A percentile compares a stretch with the other conserved stretches of the same genome.
These are phyloP conservation scores for Fraxinus sp. DNA, from an alignment of 305 asterid genomes.

Conservation along the genomic window DNA sequence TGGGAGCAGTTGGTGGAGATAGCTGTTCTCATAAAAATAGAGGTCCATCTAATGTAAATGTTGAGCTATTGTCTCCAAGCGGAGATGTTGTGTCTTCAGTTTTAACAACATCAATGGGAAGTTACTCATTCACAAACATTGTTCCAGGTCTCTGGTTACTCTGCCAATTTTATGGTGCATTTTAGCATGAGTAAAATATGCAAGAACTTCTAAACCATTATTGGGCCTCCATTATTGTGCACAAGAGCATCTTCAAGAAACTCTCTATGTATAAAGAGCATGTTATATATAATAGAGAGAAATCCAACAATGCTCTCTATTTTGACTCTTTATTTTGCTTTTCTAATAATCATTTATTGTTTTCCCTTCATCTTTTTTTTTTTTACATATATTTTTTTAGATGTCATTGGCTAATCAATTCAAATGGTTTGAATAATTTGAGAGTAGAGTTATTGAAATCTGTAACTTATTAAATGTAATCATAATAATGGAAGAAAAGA, in stretches of 20 bases:
- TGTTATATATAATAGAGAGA: neutral
- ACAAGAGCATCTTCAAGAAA: neutral
- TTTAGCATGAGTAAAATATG: conserved; percentile 10
- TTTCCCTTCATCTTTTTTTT: neutral
- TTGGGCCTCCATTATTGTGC: neutral
- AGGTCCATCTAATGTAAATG: conserved; percentile 82
- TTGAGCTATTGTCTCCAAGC: conserved; percentile 66
- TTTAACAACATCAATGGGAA: conserved; percentile 70
- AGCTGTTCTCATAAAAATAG: conserved; percentile 63
- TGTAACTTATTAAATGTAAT: neutral
- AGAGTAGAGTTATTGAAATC: neutral
- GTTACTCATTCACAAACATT: conserved; percentile 65
- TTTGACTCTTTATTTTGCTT: neutral
- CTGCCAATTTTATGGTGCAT: conserved; percentile 10
- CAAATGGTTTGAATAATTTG: neutral
- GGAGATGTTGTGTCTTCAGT: conserved; percentile 74
- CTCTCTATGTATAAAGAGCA: neutral
- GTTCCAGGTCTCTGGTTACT: conserved; percentile 66
- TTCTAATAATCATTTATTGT: neutral
- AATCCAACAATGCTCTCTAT: neutral
- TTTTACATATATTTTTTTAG: neutral
- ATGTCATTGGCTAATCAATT: neutral
- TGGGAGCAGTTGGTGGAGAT: conserved; percentile 80
- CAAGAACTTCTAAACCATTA: conserved; percentile 11
- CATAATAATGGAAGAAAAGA: neutral